Evolutionary conservation across 768 basidiomycete genomes (phyloP).

Genomic region (Chalciporus chontae): DNA sequence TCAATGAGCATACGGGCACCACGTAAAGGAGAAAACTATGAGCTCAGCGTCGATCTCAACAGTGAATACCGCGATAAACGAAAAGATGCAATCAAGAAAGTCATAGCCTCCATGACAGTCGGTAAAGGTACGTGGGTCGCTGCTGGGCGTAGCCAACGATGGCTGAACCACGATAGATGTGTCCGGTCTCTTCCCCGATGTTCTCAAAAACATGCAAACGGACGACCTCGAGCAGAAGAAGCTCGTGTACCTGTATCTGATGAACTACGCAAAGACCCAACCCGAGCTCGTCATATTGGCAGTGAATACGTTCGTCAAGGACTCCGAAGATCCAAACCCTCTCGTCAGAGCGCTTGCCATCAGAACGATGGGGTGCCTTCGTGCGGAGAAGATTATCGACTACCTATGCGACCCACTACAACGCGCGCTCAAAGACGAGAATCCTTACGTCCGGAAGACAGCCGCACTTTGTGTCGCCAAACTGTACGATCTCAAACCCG

Average conservation of each 20-base stretch:
- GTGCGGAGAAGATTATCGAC: constrained; percentile 98
- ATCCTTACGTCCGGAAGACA: constrained; percentile 98
- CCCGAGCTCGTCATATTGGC: constrained; percentile 98
- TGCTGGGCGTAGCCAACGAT: constrained; percentile 1
- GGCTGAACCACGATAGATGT: constrained; percentile 50
- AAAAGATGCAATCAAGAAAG: constrained; percentile 97
- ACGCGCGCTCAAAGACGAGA: constrained; percentile 89
- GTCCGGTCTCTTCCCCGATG: constrained; percentile 94
- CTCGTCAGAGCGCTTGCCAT: constrained; percentile 95
- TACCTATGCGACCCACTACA: constrained; percentile 96
- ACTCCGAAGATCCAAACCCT: constrained; percentile 94
- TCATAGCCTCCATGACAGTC: constrained; percentile 98
- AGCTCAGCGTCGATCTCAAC: constrained; percentile 95
- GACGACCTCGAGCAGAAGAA: constrained; percentile 99
- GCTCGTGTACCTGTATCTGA: constrained; percentile 97
- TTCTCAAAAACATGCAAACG: constrained; percentile 99
- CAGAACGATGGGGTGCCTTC: constrained; percentile 95
- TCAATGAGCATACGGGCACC: constrained; percentile 51
- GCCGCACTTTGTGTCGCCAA: constrained; percentile 97
- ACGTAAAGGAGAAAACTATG: constrained; percentile 91
- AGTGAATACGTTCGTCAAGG: constrained; percentile 98
- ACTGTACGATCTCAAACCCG: constrained; percentile 94
- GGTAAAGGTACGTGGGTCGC: constrained; percentile 72
- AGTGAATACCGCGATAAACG: constrained; percentile 93
- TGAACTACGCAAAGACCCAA: constrained; percentile 99